Evolutionary conservation across 2,329 filamentous ascomycete species (phyloP), one percentile per base, ranked within the genome.

Genomic region (Paraphoma chrysanthemicola): DNA sequence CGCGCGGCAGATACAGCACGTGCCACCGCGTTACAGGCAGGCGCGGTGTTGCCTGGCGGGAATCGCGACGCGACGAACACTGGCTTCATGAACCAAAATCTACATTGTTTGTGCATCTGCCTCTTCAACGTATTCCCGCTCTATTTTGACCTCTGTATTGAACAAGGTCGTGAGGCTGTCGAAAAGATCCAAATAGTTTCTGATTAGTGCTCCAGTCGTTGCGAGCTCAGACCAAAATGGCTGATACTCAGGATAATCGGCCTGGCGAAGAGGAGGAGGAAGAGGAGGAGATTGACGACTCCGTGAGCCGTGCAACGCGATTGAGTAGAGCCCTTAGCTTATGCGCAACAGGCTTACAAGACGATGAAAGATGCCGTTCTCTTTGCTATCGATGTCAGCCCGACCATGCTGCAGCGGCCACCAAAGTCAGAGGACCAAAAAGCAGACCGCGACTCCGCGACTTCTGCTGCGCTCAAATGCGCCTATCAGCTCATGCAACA

Each of bases 401-500:
- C 87, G 38, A 93, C 92, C 0, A 99, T 98, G 94, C 81, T 98
- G 60, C 80, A 76, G 64, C 80, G 81, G 42, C 91, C 91, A 18
- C 84, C 87, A 2, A 79, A 83, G 58, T 85, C 88, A 39, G 71
- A 75, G 52, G 68, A 76, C 48, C 96, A 91, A 78, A 94, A 93
- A 75, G 86, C 88, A 43, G 90, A 91, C 62, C 87, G 83, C 54
- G 91, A 94, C 69, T 93, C 90, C 44, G 88, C 94, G 4, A 83
- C 92, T 0, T 84, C 89, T 50, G 93, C 94, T 14, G 93, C 95
- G 4, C 79, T 99, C 48, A 97, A 97, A 82, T 97, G 92, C 69
- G 95, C 94, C 55, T 96, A 96, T 71, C 88, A 92, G 71, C 83
- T 99, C 51, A 97, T 99, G 92, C 92, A 98, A 79, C 94, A 98